These are phyloP conservation scores for Thyridium curvatum DNA, from an alignment of 2,329 filamentous ascomycete genomes.

Conservation along the genomic window DNA sequence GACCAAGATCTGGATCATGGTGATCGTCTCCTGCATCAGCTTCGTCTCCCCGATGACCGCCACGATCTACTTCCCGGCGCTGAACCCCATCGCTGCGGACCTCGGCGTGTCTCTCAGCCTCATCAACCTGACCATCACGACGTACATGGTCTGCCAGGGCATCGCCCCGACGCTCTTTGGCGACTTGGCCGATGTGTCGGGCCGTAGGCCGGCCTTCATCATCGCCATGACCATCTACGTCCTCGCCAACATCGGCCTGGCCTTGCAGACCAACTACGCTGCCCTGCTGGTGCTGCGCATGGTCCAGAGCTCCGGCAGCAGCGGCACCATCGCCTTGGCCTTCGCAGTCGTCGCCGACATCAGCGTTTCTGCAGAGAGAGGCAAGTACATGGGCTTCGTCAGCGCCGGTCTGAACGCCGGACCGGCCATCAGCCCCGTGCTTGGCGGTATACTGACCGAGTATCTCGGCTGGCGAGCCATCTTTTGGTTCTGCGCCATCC, in stretches of 20 bases:
- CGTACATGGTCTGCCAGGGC: constrained; percentile 59
- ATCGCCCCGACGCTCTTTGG: constrained; percentile 55
- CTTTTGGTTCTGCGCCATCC: constrained; percentile 63
- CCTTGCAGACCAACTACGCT: constrained; percentile 49
- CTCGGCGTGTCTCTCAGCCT: constrained; percentile 29
- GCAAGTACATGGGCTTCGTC: constrained; percentile 66
- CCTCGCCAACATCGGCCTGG: constrained; percentile 52
- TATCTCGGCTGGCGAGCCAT: constrained; percentile 62
- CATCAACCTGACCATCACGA: constrained; percentile 47
- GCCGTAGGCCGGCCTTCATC: constrained; percentile 56
- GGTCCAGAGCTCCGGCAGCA: constrained; percentile 58
- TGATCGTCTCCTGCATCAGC: constrained; percentile 45
- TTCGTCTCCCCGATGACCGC: constrained; percentile 53
- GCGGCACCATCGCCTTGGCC: constrained; percentile 63
- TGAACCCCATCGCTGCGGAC: constrained; percentile 29
- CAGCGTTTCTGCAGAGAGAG: constrained; percentile 61
- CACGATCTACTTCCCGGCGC: constrained; percentile 48
- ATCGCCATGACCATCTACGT: constrained; percentile 52
- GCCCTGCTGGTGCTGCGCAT: constrained; percentile 55
- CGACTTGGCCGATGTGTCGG: constrained; percentile 54
- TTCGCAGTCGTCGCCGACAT: constrained; percentile 70
- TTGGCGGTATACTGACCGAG: constrained; percentile 58
- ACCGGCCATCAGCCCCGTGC: constrained; percentile 48
- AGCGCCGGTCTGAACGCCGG: constrained; percentile 51
- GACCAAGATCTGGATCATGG: constrained; percentile 45